Base-by-base conservation (phyloP, 2,329 filamentous ascomycete species). In the Ceratocystis smalleyi region DNA sequence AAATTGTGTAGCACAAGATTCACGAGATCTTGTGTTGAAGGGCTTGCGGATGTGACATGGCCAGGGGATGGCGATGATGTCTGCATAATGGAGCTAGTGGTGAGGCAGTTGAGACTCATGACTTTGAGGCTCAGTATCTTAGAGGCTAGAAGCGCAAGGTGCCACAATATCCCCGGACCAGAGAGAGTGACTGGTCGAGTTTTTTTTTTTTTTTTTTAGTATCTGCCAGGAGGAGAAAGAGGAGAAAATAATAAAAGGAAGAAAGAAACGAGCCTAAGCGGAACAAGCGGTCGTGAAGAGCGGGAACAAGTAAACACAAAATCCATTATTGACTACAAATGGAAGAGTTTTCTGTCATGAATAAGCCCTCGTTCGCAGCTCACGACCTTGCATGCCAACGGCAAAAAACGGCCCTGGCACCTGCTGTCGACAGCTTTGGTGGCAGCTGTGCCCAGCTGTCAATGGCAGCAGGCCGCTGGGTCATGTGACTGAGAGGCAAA, bases 1-100 rank as follows among this genome's bases (percentile, higher is more conserved):
- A 94, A 81, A 72, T 91, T 91, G 72, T 86, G 81, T 63, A 83
- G 77, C 61, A 91, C 83, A 61, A 83, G 70, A 15, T 69, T 65
- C 12, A 74, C 70, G 64, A 77, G 69, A 60, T 68, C 65, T 15
- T 67, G 62, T 35, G 40, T 55, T 15, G 59, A 66, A 24, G 63
- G 62, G 49, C 35, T 66, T 22, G 61, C 55, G 6, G 49, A 35
- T 19, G 62, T 55, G n/a, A 64, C 49, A n/a, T 47, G 19, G 27
- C n/a, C n/a, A 22, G 49, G 22, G 15, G 49, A 49, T 27, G 61
- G 35, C n/a, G 49, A 43, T 5, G 61, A 43, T 2, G 47, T 27
- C 19, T 55, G 49, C 61, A 63, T 63, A 7, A 55, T 63, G 15
- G 49, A 57, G 61, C 7, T 62, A 8, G 45, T 51, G 30, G 15